These are phyloP conservation scores for Raffaelea arxii DNA, from an alignment of 2,329 filamentous ascomycete genomes.

Conservation along the genomic window DNA sequence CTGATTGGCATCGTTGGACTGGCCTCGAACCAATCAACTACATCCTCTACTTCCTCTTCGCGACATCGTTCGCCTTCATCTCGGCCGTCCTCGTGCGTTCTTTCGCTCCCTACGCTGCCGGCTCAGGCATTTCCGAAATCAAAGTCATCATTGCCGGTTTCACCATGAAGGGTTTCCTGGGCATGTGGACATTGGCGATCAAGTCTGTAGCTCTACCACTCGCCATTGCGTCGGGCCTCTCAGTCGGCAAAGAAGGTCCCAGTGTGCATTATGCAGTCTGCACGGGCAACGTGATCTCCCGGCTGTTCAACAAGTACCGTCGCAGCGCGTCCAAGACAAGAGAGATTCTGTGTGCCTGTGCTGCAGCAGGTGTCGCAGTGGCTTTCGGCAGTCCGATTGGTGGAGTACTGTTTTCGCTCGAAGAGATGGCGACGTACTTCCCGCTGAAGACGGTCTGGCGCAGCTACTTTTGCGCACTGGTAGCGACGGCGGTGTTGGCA, in stretches of 20 bases:
- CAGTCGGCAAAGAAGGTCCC: slow-evolving; percentile 92
- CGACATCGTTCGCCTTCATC: slow-evolving; percentile 71
- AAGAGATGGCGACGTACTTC: slow-evolving; percentile 96
- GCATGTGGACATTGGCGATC: slow-evolving; percentile 83
- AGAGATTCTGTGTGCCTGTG: slow-evolving; percentile 89
- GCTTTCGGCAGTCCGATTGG: slow-evolving; percentile 97
- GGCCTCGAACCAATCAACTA: slow-evolving; percentile 72
- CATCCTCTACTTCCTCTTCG: slow-evolving; percentile 76
- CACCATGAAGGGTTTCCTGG: slow-evolving; percentile 97
- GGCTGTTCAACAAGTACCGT: slow-evolving; percentile 86
- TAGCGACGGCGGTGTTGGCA: slow-evolving; percentile 84
- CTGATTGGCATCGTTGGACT: slow-evolving; percentile 86
- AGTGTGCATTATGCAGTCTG: slow-evolving; percentile 99
- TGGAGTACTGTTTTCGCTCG: slow-evolving; percentile 89
- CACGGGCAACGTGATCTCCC: slow-evolving; percentile 90
- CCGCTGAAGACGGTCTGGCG: slow-evolving; percentile 96
- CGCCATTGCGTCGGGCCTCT: slow-evolving; percentile 86
- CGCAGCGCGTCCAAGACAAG: slow-evolving; percentile 88
- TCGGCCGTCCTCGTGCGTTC: slow-evolving; percentile 78
- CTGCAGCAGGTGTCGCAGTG: slow-evolving; percentile 89
- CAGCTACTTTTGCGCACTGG: slow-evolving; percentile 94
- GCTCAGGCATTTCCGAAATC: slow-evolving; percentile 96
- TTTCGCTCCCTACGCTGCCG: slow-evolving; percentile 92
- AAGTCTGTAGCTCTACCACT: slow-evolving; percentile 87
- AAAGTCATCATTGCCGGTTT: slow-evolving; percentile 99